Percentiles rank a stretch among this genome's conserved stretches.
These are phyloP conservation scores for Penicillium paxilli DNA, from an alignment of 495 filamentous ascomycete genomes.

Conservation along the genomic window DNA sequence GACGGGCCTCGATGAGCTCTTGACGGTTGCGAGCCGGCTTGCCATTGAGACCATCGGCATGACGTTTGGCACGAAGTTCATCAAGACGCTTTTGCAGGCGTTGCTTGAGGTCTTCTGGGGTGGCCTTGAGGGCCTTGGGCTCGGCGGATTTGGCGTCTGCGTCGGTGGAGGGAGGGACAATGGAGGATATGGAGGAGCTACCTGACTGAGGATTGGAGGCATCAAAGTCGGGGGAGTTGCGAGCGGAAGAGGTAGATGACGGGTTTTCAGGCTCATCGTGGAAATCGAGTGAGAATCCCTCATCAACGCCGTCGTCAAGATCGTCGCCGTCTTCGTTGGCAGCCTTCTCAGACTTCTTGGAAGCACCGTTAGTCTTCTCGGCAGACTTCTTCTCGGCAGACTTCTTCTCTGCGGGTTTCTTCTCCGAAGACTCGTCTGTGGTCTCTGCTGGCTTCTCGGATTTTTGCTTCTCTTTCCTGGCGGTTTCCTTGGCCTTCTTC, in stretches of 20 bases:
- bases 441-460: conserved; percentile 32
- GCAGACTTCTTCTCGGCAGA: too few species aligned
- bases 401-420: conserved; percentile 4
- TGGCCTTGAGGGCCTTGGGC: conserved; percentile 48
- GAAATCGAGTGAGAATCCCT: conserved; percentile 44
- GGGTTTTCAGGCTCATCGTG: conserved; percentile 41
- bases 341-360: conserved; percentile 19
- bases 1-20: conserved; percentile 85
- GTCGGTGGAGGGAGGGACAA: conserved; percentile 54
- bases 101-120: conserved; percentile 67
- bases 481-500: conserved; percentile 45
- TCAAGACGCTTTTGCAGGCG: conserved; percentile 80
- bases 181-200: conserved; percentile 72
- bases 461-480: conserved; percentile 45
- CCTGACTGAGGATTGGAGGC: conserved; percentile 57
- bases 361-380: conserved; percentile 31
- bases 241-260: conserved; percentile 52
- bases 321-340: conserved; percentile 34
- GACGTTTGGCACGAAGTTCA: conserved; percentile 74
- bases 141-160: conserved; percentile 36
- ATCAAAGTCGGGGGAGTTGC: conserved; percentile 67
- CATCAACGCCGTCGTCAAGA: conserved; percentile 41
- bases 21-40: conserved; percentile 77
- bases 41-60: conserved; percentile 78
- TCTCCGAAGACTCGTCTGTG: conserved; percentile 16